These are phyloP conservation scores for Scleroderma citrinum DNA, from an alignment of 768 basidiomycete genomes.

Conservation along the genomic window DNA sequence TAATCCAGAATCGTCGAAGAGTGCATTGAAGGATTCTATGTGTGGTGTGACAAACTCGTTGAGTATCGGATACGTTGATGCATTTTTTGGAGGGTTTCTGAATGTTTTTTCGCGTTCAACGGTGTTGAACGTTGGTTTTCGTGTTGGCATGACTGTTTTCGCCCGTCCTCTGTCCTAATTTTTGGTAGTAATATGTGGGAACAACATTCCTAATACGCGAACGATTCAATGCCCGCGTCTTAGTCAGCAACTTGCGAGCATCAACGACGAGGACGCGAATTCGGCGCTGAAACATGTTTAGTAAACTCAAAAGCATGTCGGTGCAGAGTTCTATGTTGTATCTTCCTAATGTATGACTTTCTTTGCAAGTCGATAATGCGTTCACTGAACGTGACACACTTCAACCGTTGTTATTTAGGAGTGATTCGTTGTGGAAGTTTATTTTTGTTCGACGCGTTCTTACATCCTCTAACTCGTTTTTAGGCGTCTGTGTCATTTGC, in stretches of 20 bases:
- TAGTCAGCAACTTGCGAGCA: constrained; percentile 6
- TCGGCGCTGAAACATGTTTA: too few species aligned
- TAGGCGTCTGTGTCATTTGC: too few species aligned
- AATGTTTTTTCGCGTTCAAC: constrained; percentile 74
- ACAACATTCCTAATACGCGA: constrained; percentile 13
- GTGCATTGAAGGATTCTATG: constrained; percentile 92
- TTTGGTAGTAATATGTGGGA: constrained; percentile 17
- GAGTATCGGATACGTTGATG: constrained; percentile 70
- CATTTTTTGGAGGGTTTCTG: constrained; percentile 62
- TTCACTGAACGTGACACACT: too few species aligned
- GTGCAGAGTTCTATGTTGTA: too few species aligned
- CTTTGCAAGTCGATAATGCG: too few species aligned
- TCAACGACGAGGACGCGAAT: constrained; percentile 21
- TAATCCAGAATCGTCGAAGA: constrained; percentile 90
- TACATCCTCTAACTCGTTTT: too few species aligned
- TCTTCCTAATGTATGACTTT: too few species aligned
- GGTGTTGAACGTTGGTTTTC: constrained; percentile 69
- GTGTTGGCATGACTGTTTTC: constrained; percentile 15
- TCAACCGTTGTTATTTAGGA: too few species aligned
- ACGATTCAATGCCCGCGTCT: constrained; percentile 17
- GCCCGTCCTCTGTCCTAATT: constrained; percentile 5
- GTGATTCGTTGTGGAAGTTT: too few species aligned
- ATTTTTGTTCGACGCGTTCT: too few species aligned
- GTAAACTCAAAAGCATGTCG: too few species aligned
- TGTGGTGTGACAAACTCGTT: constrained; percentile 94